A percentile compares a stretch with the other conserved stretches of the same genome.
phyloP scores from a whole-genome alignment of 371 early-diverging fungal species.

The Entomophthora muscae region DNA sequence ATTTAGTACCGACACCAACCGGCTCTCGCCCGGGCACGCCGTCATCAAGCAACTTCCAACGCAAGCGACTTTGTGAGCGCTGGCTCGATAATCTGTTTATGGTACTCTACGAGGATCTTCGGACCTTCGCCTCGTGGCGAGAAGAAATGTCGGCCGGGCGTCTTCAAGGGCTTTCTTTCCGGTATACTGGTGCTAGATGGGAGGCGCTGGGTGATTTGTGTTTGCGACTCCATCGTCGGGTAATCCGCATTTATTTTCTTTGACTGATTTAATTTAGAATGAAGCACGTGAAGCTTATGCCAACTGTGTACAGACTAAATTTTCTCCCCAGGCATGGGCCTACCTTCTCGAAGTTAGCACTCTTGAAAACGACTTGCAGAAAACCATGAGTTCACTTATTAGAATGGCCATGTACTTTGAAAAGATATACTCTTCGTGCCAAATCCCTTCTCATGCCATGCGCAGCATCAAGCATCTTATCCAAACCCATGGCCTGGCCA shows the following conservation, averaged over 20 bases:
- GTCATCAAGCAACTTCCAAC: background rate
- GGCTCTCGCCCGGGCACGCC: background rate
- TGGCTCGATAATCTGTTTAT: conserved; percentile 97
- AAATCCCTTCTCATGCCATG: conserved; percentile 81
- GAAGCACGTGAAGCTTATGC: conserved; percentile 84
- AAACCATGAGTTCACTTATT: conserved; percentile 58
- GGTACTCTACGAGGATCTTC: conserved; percentile 90
- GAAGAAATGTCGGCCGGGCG: conserved; percentile 46
- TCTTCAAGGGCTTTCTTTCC: conserved; percentile 55
- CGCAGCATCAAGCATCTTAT: conserved; percentile 63
- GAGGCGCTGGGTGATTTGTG: conserved; percentile 87
- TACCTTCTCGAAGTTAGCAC: conserved; percentile 66
- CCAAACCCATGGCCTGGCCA: conserved; percentile 65
- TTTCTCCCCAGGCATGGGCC: conserved; percentile 74
- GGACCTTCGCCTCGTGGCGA: conserved; percentile 78
- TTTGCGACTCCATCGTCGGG: conserved; percentile 62
- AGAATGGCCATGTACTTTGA: conserved; percentile 63
- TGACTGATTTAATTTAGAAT: conserved; percentile 27
- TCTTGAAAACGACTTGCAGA: conserved; percentile 48
- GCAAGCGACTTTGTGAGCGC: conserved; percentile 92
- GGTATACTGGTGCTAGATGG: conserved; percentile 90
- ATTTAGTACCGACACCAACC: background rate
- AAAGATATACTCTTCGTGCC: conserved; percentile 67
- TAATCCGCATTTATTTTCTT: no score
- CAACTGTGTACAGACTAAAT: conserved; percentile 70